Evolutionary conservation across 2,329 filamentous ascomycete species (phyloP).

Genomic region (Microsporum audouinii): DNA sequence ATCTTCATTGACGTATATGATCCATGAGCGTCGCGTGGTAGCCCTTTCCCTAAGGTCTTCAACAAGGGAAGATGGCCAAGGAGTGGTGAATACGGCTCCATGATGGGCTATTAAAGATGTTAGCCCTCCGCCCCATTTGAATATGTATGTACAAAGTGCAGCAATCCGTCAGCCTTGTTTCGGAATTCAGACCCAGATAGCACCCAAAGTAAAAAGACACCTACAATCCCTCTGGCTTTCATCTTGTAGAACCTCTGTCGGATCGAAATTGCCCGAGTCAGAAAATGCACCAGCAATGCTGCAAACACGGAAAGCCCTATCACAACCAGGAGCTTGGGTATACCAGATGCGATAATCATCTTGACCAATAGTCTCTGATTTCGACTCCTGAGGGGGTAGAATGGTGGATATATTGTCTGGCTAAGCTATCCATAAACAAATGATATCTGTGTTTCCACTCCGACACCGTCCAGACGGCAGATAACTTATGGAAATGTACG

Average conservation of each 20-base stretch:
- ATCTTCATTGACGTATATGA: not conserved
- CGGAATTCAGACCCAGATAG: not conserved
- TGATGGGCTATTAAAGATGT: not conserved
- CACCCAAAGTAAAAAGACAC: not conserved
- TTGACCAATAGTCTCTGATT: not conserved
- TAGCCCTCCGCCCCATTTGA: not conserved
- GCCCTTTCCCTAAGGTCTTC: not conserved
- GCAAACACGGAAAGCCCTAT: not conserved
- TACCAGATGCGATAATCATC: not conserved
- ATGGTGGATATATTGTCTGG: not conserved
- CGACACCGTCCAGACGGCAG: too few species aligned
- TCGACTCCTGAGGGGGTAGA: not conserved
- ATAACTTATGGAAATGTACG: too few species aligned
- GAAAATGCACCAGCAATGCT: not conserved
- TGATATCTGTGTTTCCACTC: too few species aligned
- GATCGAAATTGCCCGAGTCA: not conserved
- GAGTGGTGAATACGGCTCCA: not conserved
- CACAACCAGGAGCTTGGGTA: not conserved
- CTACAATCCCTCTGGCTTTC: slow-evolving; percentile 4
- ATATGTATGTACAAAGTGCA: not conserved
- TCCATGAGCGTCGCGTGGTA: not conserved
- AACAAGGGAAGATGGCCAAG: not conserved
- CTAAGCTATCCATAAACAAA: too few species aligned
- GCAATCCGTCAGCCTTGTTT: not conserved
- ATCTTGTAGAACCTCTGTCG: slow-evolving; percentile 6